Conservation (phyloP, 345 rosid genomes). For the Carallia pectinifolia region DNA sequence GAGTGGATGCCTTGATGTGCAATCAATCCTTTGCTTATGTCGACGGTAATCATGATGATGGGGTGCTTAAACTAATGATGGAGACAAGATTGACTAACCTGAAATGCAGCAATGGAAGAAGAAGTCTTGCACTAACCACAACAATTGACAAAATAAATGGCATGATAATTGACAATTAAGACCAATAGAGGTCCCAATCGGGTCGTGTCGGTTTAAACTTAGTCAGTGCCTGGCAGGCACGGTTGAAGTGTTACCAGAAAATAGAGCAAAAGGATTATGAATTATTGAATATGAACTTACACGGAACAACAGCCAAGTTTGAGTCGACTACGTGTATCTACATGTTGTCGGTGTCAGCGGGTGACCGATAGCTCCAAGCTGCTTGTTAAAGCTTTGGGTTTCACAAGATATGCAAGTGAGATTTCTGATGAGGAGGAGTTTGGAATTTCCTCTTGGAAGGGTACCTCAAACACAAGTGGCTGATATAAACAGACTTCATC, state of each 20-base stretch:
- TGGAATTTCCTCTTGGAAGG: conserved; percentile 49
- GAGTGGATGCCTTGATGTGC: conserved; percentile 27
- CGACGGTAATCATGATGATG: conserved; percentile 6
- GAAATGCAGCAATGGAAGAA: not conserved
- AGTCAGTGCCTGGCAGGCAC: too few relatives aligned
- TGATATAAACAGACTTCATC: conserved; percentile 92
- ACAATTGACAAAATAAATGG: too few relatives aligned
- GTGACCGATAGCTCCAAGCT: conserved; percentile 45
- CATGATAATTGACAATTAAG: too few relatives aligned
- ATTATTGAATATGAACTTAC: conserved; percentile 9
- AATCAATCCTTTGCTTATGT: conserved; percentile 43
- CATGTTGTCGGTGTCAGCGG: conserved; percentile 24
- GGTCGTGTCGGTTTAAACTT: too few relatives aligned
- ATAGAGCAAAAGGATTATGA: not conserved
- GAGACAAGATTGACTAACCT: not conserved
- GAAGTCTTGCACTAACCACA: not conserved
- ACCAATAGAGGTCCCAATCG: too few relatives aligned
- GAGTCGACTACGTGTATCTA: not conserved
- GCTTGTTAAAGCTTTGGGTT: conserved; percentile 51
- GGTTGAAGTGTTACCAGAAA: not conserved
- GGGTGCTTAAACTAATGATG: not conserved
- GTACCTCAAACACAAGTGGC: conserved; percentile 73
- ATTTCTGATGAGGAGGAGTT: conserved; percentile 33
- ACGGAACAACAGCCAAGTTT: not conserved
- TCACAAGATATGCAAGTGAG: conserved; percentile 46